Conservation (phyloP, 805 yeast species). For the Kuraishia cidri region DNA sequence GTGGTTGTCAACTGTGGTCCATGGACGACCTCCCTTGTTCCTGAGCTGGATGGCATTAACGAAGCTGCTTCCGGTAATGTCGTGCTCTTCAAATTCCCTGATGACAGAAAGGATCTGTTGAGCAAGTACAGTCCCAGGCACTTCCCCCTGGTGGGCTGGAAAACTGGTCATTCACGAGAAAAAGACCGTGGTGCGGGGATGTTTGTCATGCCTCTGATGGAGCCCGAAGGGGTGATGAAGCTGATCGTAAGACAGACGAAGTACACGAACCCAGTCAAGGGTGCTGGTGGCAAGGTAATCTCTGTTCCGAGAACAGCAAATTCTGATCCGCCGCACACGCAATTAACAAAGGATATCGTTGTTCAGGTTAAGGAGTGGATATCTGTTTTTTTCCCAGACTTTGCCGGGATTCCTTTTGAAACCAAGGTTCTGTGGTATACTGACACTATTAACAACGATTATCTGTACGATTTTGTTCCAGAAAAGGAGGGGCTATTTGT, state of each 20-base stretch:
- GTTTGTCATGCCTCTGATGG: slow-evolving; percentile 23
- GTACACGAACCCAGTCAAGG: slow-evolving; percentile 19
- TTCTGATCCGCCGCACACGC: slow-evolving; percentile 11
- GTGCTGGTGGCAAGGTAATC: slow-evolving; percentile 10
- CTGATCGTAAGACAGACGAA: slow-evolving; percentile 25
- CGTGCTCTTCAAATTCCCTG: slow-evolving; percentile 24
- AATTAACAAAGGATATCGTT: slow-evolving; percentile 16
- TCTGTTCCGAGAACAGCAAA: slow-evolving; percentile 22
- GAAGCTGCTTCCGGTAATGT: slow-evolving; percentile 28
- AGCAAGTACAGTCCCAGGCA: slow-evolving; percentile 21
- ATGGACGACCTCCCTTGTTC: slow-evolving; percentile 19
- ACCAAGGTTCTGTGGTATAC: slow-evolving; percentile 21
- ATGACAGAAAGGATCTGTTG: slow-evolving; percentile 19
- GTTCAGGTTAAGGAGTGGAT: slow-evolving; percentile 16
- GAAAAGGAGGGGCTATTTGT: slow-evolving; percentile 17
- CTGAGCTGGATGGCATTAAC: slow-evolving; percentile 24
- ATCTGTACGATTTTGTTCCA: slow-evolving; percentile 22
- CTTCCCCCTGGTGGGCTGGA: slow-evolving; percentile 27
- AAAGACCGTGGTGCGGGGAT: slow-evolving; percentile 20
- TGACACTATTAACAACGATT: slow-evolving; percentile 22
- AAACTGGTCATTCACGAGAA: slow-evolving; percentile 19
- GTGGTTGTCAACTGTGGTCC: slow-evolving; percentile 20
- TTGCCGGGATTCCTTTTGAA: slow-evolving; percentile 12
- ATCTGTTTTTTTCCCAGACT: slow-evolving; percentile 17
- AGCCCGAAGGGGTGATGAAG: slow-evolving; percentile 25